Base-by-base conservation (phyloP, 2,329 filamentous ascomycete species). In the Hypoxylon sp. region DNA sequence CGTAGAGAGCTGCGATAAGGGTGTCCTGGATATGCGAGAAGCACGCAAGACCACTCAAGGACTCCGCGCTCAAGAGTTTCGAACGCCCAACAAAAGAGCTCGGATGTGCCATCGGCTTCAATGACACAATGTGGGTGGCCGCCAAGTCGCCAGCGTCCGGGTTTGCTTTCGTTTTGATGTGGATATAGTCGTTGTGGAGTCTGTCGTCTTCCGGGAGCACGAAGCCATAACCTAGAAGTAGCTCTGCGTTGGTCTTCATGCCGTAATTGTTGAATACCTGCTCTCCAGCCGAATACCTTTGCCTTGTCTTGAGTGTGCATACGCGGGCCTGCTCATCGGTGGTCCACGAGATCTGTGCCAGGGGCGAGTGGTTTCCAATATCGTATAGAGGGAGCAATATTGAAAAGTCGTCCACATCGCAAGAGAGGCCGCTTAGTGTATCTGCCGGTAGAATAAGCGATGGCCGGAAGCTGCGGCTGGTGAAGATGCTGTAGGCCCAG, bases 301-400 rank as follows among this genome's bases (percentile, higher is more conserved):
- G 74, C 15, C 68, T 70, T 7, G 79, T 77, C 13, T 72, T 68
- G 8, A 87, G 75, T 7, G 70, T 73, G 57, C 82, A 85, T 17
- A 63, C 42, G 11, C 64, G 63, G 3, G 65, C 58, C 6, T 74
- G 68, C 9, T 79, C 73, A 18, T 80, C 71, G 2, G 80, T 76
- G 20, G 81, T 77, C 89, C 89, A 92, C 3, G 62, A 20, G n/a
- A 64, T 64, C 37, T 80, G 75, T 0, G 86, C 81, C 17, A 81
- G 74, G 43, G 87, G 86, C 48, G 83, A 82, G 69, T 92, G 89
- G 68, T 92, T 92, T 9, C 84, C 85, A 23, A 92, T 79, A 69
- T 92, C 89, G 54, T 91, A 83, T 3, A 91, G 77, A 1, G 89
- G 89, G 27, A 91, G 78, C 4, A 92, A 77, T 6, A 91, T 80